Conservation (phyloP, 2,329 filamentous ascomycete species). For the Sporothrix curviconia region DNA sequence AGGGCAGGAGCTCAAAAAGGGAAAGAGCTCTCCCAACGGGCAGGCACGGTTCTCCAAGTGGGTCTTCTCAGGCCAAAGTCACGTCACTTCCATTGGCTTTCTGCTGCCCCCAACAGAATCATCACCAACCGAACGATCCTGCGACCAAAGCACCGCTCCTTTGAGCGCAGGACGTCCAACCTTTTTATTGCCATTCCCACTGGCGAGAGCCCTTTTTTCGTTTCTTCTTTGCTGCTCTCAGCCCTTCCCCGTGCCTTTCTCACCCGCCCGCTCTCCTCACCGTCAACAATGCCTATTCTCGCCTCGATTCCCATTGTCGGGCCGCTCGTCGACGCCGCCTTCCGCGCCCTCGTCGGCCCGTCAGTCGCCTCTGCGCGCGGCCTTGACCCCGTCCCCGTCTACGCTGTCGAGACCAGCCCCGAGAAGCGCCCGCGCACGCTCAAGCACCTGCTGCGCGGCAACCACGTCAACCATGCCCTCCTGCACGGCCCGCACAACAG, state of each 20-base stretch:
- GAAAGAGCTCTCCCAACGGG: conserved; percentile 1
- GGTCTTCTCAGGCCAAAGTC: no score
- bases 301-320: neutral
- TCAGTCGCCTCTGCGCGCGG: conserved; percentile 36
- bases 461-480: conserved; percentile 84
- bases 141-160: no score
- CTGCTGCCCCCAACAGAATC: no score
- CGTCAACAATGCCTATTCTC: neutral
- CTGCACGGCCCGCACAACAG: conserved; percentile 38
- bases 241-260: no score
- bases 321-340: conserved; percentile 14
- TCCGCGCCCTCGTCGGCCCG: conserved; percentile 25
- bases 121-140: no score
- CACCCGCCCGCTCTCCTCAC: no score
- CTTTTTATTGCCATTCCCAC: no score
- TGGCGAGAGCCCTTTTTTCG: no score
- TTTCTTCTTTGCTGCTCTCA: no score
- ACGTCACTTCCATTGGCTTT: no score
- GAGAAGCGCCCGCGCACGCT: conserved; percentile 76
- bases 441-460: conserved; percentile 84
- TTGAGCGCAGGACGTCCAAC: no score
- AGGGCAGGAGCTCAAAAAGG: conserved; percentile 1
- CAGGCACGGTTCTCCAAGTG: neutral
- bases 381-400: conserved; percentile 63
- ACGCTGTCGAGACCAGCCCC: conserved; percentile 71